Evolutionary conservation across 805 yeast genomes (phyloP).

Genomic region (Candida pseudofarinosa): DNA sequence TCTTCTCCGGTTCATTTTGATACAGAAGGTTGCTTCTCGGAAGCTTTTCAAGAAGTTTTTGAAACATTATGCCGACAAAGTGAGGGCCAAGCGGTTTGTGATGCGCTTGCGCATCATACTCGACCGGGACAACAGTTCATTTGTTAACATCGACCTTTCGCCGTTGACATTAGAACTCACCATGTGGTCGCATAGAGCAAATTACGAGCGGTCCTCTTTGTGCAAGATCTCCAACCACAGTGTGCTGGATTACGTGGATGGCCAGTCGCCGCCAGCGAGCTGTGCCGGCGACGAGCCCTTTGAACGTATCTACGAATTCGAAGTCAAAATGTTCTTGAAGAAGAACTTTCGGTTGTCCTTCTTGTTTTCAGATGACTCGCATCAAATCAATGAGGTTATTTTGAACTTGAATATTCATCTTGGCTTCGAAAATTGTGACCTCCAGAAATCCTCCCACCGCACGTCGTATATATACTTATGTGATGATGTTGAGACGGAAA

Average conservation of each 20-base stretch:
- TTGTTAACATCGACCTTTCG: constrained; percentile 57
- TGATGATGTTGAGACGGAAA: constrained; percentile 9
- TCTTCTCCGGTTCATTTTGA: constrained; percentile 62
- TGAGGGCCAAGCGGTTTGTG: constrained; percentile 19
- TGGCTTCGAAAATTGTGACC: constrained; percentile 20
- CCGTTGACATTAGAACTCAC: constrained; percentile 60
- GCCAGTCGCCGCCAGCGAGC: constrained; percentile 6
- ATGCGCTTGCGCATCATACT: constrained; percentile 28
- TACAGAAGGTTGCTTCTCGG: constrained; percentile 70
- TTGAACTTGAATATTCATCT: constrained; percentile 33
- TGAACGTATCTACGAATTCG: constrained; percentile 22
- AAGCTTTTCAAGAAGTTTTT: constrained; percentile 70
- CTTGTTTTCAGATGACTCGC: constrained; percentile 31
- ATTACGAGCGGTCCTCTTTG: constrained; percentile 9
- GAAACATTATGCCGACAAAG: constrained; percentile 37
- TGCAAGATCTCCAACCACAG: constrained; percentile 2
- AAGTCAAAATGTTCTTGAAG: constrained; percentile 26
- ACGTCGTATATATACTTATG: constrained; percentile 24
- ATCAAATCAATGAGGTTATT: constrained; percentile 28
- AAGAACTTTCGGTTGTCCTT: constrained; percentile 34
- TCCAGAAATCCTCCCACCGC: constrained; percentile 6
- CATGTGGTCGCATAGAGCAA: constrained; percentile 15
- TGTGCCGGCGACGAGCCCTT: constrained; percentile 2
- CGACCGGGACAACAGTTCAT: constrained; percentile 48
- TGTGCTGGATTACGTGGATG: not conserved